Evolutionary conservation across 108 stramenopile genomes (phyloP), one percentile per base, ranked within the genome.

Genomic region (Nitzschia putrida): DNA sequence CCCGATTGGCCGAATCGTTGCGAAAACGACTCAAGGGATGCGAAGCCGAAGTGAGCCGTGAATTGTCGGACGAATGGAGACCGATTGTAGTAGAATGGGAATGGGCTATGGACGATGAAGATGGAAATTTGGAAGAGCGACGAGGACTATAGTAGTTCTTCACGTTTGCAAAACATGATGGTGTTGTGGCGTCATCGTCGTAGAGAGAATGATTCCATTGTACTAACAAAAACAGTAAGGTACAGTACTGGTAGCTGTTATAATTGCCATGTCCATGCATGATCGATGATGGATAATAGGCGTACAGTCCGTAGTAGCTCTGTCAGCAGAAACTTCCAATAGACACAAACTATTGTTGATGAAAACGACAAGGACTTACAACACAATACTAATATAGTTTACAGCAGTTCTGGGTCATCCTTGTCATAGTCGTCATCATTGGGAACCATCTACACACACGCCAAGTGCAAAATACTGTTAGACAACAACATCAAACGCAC

Each of bases 11-110:
- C 13, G 89, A 93, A 71, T 86, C 80, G 39, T 76, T 93, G 24
- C 72, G 88, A 43, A 72, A 82, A 20, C 83, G 86, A 61, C 63
- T 93, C 49, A 93, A 93, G 66, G 92, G 92, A 37, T 90, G 89
- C 53, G 92, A 93, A 57, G 85, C 77, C n/a, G 92, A 93, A 69
- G 81, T 93, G 42, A 84, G 88, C 20, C 52, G 57, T 44, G 45
- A 82, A 22, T 57, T 93, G 64, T 82, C 84, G 52, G 69, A 80
- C 4, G 64, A 78, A 49, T 93, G 92, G 92, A 63, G 77, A 38
- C 77, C 71, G 49, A 52, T 90, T 51, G 76, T 81, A 14, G 69
- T 82, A 47, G 88, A 88, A 56, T 93, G 92, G 92, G 73, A 70
- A 44, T 24, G 68, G 24, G 39, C 53, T 0, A 60, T 66, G 59